Conservation (phyloP, 805 yeast genomes). For the Schwanniomyces occidentalis region DNA sequence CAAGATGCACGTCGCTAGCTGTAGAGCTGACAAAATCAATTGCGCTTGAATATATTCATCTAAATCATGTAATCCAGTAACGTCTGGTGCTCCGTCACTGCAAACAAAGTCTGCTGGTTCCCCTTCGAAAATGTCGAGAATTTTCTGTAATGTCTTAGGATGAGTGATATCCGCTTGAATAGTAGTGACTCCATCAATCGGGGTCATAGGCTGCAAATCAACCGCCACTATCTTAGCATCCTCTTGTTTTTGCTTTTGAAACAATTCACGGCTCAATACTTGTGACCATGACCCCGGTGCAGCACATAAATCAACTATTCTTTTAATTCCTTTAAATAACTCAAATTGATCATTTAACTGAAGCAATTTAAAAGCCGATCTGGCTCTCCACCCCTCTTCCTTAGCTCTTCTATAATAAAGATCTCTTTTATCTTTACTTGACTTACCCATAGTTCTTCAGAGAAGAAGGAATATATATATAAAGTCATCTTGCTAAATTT, state of each 20-base stretch:
- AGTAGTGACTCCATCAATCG: conserved; percentile 86
- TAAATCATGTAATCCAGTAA: conserved; percentile 93
- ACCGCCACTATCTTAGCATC: conserved; percentile 85
- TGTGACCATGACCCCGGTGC: conserved; percentile 99
- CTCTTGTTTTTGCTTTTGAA: conserved; percentile 37
- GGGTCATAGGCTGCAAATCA: conserved; percentile 96
- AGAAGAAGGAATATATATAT: background rate
- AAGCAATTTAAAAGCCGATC: conserved; percentile 91
- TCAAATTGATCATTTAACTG: conserved; percentile 91
- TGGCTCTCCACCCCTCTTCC: conserved; percentile 97
- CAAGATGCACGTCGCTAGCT: conserved; percentile 84
- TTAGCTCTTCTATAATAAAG: conserved; percentile 90
- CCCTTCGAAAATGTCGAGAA: conserved; percentile 82
- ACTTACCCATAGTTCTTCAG: conserved; percentile 70
- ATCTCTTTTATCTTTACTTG: conserved; percentile 93
- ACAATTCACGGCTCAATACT: conserved; percentile 74
- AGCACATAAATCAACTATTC: conserved; percentile 97
- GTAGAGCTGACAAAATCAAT: conserved; percentile 85
- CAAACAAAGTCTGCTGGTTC: conserved; percentile 94
- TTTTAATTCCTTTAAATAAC: conserved; percentile 64
- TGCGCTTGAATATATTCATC: conserved; percentile 98
- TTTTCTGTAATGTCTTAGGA: conserved; percentile 79
- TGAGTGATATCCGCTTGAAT: conserved; percentile 97
- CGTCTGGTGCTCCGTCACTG: conserved; percentile 98
- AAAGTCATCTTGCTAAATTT: conserved; percentile 4